These are phyloP conservation scores for Starmera pachycereana DNA, from an alignment of 805 yeast species.

Conservation along the genomic window DNA sequence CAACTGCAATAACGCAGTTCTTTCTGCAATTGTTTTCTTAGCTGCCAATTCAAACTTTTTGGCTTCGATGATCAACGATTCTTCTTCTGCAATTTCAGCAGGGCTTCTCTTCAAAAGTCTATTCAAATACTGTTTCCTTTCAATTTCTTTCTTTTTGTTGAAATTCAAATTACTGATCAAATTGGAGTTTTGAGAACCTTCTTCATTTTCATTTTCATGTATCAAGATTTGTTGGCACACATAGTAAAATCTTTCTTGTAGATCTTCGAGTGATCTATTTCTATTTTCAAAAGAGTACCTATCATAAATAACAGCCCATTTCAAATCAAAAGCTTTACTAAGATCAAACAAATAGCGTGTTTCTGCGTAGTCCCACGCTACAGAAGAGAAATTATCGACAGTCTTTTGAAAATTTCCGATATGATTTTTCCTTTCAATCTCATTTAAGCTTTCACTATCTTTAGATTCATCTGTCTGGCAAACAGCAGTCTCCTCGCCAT, in stretches of 20 bases:
- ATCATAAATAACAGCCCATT: constrained; percentile 62
- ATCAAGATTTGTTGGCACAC: constrained; percentile 48
- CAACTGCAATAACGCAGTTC: constrained; percentile 66
- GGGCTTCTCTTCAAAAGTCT: constrained; percentile 77
- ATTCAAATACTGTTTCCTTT: constrained; percentile 72
- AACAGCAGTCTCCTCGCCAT: constrained; percentile 2
- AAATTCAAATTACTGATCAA: constrained; percentile 57
- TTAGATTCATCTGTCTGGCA: neutral
- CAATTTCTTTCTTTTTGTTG: constrained; percentile 61
- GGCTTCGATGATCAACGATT: constrained; percentile 86
- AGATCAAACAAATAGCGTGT: constrained; percentile 69
- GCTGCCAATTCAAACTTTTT: constrained; percentile 88
- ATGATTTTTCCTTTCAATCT: constrained; percentile 14
- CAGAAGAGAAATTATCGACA: neutral
- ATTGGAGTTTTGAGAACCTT: constrained; percentile 36
- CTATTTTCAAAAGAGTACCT: constrained; percentile 29
- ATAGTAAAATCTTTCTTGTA: constrained; percentile 72
- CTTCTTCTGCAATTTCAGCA: constrained; percentile 97
- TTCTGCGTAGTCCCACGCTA: constrained; percentile 67
- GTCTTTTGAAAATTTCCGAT: constrained; percentile 12
- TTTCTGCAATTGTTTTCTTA: constrained; percentile 74
- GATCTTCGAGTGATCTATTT: constrained; percentile 56
- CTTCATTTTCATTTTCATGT: constrained; percentile 28
- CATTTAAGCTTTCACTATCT: constrained; percentile 2
- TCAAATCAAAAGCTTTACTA: constrained; percentile 39